Conservation (phyloP, 805 yeast genomes). For the Metschnikowia borealis region DNA sequence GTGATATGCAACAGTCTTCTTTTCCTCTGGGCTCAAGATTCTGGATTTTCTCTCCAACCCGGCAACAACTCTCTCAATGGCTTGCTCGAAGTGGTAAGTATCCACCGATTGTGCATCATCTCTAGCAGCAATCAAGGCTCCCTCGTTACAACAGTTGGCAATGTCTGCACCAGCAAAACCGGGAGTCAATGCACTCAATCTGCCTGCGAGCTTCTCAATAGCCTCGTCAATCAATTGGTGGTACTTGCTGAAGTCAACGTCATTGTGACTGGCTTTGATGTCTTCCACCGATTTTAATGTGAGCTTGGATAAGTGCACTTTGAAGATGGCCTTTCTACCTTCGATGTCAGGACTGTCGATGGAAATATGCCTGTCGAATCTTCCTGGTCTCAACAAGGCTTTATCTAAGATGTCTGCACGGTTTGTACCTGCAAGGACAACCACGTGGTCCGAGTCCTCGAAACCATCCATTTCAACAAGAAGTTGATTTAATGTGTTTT, state of each 20-base stretch:
- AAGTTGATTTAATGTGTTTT: slow-evolving; percentile 90
- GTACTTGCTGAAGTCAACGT: slow-evolving; percentile 37
- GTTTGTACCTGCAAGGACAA: slow-evolving; percentile 96
- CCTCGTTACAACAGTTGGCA: slow-evolving; percentile 95
- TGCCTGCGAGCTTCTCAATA: slow-evolving; percentile 59
- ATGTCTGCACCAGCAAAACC: slow-evolving; percentile 99
- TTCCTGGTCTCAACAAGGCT: slow-evolving; percentile 94
- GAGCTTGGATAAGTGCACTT: slow-evolving; percentile 76
- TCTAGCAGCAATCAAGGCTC: slow-evolving; percentile 95
- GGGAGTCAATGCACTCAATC: slow-evolving; percentile 93
- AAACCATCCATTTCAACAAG: slow-evolving; percentile 99
- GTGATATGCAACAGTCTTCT: slow-evolving; percentile 89
- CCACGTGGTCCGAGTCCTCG: slow-evolving; percentile 84
- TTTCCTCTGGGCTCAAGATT: slow-evolving; percentile 80
- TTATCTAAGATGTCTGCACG: slow-evolving; percentile 90
- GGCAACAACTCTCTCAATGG: slow-evolving; percentile 95
- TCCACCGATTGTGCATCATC: slow-evolving; percentile 65
- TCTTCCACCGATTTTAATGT: slow-evolving; percentile 43
- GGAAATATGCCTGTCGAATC: slow-evolving; percentile 90
- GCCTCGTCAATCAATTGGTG: slow-evolving; percentile 32
- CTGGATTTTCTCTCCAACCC: slow-evolving; percentile 91
- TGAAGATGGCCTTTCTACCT: slow-evolving; percentile 90
- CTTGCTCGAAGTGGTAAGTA: slow-evolving; percentile 83
- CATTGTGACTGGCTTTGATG: slow-evolving; percentile 34
- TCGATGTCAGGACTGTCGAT: slow-evolving; percentile 93